Evolutionary conservation across 2,329 filamentous ascomycete genomes (phyloP), one percentile per base, ranked within the genome.

Genomic region (Epichloe uncinata): DNA sequence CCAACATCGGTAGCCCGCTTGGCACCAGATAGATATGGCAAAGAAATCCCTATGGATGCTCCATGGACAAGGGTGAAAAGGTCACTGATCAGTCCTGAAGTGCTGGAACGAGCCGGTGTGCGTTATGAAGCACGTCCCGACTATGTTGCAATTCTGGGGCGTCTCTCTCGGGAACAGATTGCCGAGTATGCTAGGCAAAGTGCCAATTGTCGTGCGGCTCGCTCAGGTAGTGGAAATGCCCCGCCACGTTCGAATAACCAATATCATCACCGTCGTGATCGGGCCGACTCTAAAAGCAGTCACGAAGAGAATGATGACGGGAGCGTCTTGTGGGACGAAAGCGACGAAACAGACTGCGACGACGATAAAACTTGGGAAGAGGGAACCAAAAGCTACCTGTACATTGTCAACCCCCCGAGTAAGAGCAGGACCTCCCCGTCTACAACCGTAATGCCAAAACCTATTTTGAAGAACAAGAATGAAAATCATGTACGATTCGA

Each of bases 381-480:
- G 50, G 61, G 57, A 4, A 61, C 57, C 5, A 65, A 63, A 51
- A 61, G 52, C 35, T 66, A 66, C 41, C 67, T 63, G 2, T 61
- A 61, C 47, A 69, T 69, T 52, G 66, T 69, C 52, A 64, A 55
- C 46, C 63, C 65, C 65, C 67, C 66, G 1, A 54, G 47, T 33
- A 65, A 63, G 51, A 56, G 54, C 44, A 66, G 62, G 53, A 61
- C 60, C 0, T 69, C 66, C 0, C 63, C 67, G 0, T 57, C 67
- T 1, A 64, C 60, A 45, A 66, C 65, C 5, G 60, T 64, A 3
- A 60, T 59, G 52, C 78, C 77, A 2, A 80, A 79, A 56, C 73
- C 77, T 5, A 81, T 81, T n/a, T 66, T 81, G 16, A 81, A 81
- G 66, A 81, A 81, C 59, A 73, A 71, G 56, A 77, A 78, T 52